Base-by-base conservation (phyloP, 2,329 filamentous ascomycete genomes). In the Venturia asperata region DNA sequence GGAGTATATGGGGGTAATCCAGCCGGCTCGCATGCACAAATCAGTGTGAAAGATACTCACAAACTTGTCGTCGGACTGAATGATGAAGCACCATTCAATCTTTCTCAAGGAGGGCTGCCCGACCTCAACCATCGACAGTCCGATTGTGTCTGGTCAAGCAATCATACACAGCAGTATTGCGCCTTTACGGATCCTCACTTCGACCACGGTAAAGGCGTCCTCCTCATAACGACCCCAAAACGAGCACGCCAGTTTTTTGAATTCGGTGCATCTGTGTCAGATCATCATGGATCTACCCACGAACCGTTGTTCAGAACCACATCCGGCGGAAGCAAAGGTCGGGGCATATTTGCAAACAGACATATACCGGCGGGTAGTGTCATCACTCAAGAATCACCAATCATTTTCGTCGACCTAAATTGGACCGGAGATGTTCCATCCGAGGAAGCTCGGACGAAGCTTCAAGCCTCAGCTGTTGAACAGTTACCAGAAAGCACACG, bases 301-400 rank as follows among this genome's bases (percentile, higher is more conserved):
- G 21, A 27, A 5, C 3, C 52, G 21, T 27, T 56, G 34, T 56
- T 56, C 52, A 56, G 52, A n/a, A 56, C 52, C 6, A 11, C 30
- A 17, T 21, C 21, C 34, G 24, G 52, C 19, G 52, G 5, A 56
- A 19, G 34, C 13, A 24, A 56, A 24, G 21, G 52, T 19, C 24
- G 52, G 21, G 52, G 52, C 21, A 1, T 56, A 27, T 56, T 56
- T 56, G 52, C 52, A 27, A 56, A 24, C 21, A n/a, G 24, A 3
- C 21, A 56, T n/a, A 56, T 56, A 27, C 21, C 24, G 2, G 52
- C 52, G 21, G 52, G 21, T n/a, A 56, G 52, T 56, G 2, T 56
- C 34, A 56, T 56, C n/a, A 56, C 52, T 27, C 24, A 56, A 56
- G 52, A 56, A 9, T 5, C 52, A 7, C 52, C 52, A n/a, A 56